These are phyloP conservation scores for Penicillium turbatum DNA, from an alignment of 495 filamentous ascomycete genomes.

Conservation along the genomic window DNA sequence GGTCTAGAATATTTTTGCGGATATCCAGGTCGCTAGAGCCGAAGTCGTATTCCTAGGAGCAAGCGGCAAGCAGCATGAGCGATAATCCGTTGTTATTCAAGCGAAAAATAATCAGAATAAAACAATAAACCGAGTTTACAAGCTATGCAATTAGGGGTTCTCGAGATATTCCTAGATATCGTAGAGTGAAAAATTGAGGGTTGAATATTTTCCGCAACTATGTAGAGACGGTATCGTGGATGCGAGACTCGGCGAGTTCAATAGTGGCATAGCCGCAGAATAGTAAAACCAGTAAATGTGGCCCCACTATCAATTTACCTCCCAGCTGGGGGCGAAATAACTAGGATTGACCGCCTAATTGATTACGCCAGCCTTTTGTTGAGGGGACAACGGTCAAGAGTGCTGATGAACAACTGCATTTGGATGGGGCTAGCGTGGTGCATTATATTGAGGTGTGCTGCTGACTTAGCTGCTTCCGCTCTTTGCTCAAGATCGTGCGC, in stretches of 20 bases:
- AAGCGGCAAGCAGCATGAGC: slow-evolving; percentile 6
- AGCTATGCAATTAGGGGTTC: background rate
- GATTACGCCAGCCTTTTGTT: slow-evolving; percentile 1
- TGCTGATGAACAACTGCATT: background rate
- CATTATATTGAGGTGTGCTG: slow-evolving; percentile 7
- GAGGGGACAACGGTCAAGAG: slow-evolving; percentile 6
- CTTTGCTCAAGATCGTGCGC: too few species aligned
- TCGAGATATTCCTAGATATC: slow-evolving; percentile 4
- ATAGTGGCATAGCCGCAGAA: too few species aligned
- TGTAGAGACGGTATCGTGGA: too few species aligned
- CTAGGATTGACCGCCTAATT: slow-evolving; percentile 1
- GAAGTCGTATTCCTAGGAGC: slow-evolving; percentile 10
- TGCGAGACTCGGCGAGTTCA: too few species aligned
- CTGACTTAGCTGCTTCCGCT: slow-evolving; percentile 1
- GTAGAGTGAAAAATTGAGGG: slow-evolving; percentile 6
- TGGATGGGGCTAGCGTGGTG: slow-evolving; percentile 7
- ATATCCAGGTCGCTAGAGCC: slow-evolving; percentile 9
- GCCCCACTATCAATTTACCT: too few species aligned
- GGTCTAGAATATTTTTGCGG: slow-evolving; percentile 6
- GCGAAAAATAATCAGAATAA: background rate
- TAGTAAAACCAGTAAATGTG: too few species aligned
- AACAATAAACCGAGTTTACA: background rate
- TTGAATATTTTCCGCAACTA: slow-evolving; percentile 8
- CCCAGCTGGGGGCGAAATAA: too few species aligned
- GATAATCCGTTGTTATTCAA: slow-evolving; percentile 2